Percentiles rank a stretch among this genome's conserved stretches.
Conservation (phyloP, 2,329 filamentous ascomycete genomes). For the Fusarium torreyae region DNA sequence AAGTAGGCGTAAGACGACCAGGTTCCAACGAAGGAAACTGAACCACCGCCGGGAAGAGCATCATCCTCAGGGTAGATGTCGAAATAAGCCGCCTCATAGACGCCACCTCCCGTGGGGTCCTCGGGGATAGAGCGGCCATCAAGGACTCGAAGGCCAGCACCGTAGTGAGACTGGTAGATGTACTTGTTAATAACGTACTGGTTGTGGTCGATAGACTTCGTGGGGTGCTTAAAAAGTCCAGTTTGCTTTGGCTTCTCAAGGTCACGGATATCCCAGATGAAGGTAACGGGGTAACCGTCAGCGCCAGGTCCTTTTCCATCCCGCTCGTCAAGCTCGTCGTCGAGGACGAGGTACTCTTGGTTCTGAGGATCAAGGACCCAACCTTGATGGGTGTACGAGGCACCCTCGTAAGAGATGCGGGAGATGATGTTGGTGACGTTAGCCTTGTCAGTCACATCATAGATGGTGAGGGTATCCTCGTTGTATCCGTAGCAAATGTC, state of each 20-base stretch:
- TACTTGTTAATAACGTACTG: conserved; percentile 63
- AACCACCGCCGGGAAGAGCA: conserved; percentile 54
- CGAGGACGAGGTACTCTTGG: conserved; percentile 64
- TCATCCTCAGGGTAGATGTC: conserved; percentile 68
- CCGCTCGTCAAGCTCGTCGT: conserved; percentile 69
- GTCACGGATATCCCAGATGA: conserved; percentile 65
- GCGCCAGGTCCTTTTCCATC: conserved; percentile 57
- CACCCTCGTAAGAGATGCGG: conserved; percentile 68
- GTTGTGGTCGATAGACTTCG: conserved; percentile 64
- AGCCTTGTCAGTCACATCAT: conserved; percentile 67
- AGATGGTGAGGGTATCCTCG: conserved; percentile 67
- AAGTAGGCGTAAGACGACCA: conserved; percentile 67
- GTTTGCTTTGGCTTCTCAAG: conserved; percentile 61
- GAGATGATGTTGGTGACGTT: conserved; percentile 63
- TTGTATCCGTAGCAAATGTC: conserved; percentile 73
- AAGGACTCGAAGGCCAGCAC: conserved; percentile 62
- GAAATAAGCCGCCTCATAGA: conserved; percentile 66
- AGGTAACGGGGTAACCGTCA: conserved; percentile 64
- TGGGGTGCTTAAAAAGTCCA: conserved; percentile 59
- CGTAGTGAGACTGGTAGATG: conserved; percentile 67
- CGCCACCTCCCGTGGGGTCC: conserved; percentile 61
- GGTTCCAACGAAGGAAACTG: conserved; percentile 59
- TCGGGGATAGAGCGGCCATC: conserved; percentile 55
- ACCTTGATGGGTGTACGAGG: conserved; percentile 72
- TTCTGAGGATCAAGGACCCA: conserved; percentile 64